phyloP scores from a whole-genome alignment of 331 rosid genomes.

The Dryas integrifolia region DNA sequence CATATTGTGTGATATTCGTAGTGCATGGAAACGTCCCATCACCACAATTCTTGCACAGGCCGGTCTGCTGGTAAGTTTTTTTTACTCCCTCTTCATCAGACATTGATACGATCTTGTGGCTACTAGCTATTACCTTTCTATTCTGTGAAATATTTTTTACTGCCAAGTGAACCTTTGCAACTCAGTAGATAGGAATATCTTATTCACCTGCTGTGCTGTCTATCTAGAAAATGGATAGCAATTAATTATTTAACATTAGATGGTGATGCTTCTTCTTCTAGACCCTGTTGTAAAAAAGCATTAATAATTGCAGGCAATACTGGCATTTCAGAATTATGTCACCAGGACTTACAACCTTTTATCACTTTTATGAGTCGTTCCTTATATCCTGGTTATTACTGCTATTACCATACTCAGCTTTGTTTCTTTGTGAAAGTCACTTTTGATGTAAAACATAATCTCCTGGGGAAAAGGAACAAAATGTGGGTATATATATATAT shows the following conservation, averaged over 20 bases:
- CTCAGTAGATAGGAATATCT: not conserved
- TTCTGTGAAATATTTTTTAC: not conserved
- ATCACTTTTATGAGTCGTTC: not conserved
- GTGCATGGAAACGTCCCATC: constrained; percentile 87
- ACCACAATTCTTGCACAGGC: constrained; percentile 83
- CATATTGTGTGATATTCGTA: constrained; percentile 77
- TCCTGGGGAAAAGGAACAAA: not conserved
- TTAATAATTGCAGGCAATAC: not conserved
- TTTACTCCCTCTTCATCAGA: constrained; percentile 20
- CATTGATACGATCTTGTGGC: constrained; percentile 3
- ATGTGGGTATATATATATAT: not conserved
- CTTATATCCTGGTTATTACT: not conserved
- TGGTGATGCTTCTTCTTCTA: not conserved
- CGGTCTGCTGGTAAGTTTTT: constrained; percentile 80
- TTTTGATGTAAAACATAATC: not conserved
- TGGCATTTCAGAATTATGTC: not conserved
- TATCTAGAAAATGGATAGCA: not conserved
- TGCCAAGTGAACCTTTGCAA: not conserved
- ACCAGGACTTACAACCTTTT: not conserved
- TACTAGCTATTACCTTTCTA: not conserved
- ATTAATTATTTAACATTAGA: not conserved
- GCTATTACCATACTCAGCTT: not conserved
- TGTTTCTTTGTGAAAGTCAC: not conserved
- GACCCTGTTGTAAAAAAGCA: not conserved
- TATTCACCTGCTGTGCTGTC: not conserved